These are phyloP conservation scores for Penicillium corylophilum DNA, from an alignment of 2,329 filamentous ascomycete species.

Conservation along the genomic window DNA sequence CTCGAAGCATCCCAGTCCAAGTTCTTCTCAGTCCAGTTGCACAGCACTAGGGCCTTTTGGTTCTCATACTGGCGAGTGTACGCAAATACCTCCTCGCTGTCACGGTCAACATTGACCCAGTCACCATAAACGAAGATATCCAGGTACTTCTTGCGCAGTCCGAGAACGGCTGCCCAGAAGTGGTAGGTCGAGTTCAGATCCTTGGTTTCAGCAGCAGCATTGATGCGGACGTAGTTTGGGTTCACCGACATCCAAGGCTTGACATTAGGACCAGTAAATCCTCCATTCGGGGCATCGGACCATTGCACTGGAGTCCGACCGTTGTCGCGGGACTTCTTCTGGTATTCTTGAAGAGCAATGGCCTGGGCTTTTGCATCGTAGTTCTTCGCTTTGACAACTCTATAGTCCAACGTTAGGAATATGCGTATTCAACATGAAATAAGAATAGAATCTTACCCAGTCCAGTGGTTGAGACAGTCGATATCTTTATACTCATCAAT, in stretches of 20 bases:
- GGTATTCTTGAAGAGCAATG: slow-evolving; percentile 35
- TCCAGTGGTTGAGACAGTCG: slow-evolving; percentile 59
- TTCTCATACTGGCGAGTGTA: slow-evolving; percentile 49
- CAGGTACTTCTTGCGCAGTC: slow-evolving; percentile 58
- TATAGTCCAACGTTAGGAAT: slow-evolving; percentile 12
- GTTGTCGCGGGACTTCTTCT: slow-evolving; percentile 60
- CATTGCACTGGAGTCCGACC: slow-evolving; percentile 72
- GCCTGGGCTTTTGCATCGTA: slow-evolving; percentile 30
- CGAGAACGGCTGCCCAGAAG: slow-evolving; percentile 63
- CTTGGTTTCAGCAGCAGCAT: slow-evolving; percentile 52
- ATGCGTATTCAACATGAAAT: background rate
- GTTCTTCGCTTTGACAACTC: slow-evolving; percentile 30
- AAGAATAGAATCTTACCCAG: slow-evolving; percentile 33
- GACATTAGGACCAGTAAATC: slow-evolving; percentile 58
- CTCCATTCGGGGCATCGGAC: slow-evolving; percentile 59
- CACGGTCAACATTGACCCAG: slow-evolving; percentile 56
- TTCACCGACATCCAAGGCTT: slow-evolving; percentile 72
- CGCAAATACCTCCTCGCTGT: slow-evolving; percentile 56
- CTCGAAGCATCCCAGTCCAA: slow-evolving; percentile 33
- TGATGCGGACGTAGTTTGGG: slow-evolving; percentile 61
- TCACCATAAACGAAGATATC: slow-evolving; percentile 68
- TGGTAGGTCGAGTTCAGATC: slow-evolving; percentile 54
- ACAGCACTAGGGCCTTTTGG: slow-evolving; percentile 36
- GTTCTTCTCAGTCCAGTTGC: slow-evolving; percentile 35
- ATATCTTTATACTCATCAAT: slow-evolving; percentile 70